phyloP scores from a whole-genome alignment of 2,329 filamentous ascomycete genomes.

The Tolypocladium pustulatum region DNA sequence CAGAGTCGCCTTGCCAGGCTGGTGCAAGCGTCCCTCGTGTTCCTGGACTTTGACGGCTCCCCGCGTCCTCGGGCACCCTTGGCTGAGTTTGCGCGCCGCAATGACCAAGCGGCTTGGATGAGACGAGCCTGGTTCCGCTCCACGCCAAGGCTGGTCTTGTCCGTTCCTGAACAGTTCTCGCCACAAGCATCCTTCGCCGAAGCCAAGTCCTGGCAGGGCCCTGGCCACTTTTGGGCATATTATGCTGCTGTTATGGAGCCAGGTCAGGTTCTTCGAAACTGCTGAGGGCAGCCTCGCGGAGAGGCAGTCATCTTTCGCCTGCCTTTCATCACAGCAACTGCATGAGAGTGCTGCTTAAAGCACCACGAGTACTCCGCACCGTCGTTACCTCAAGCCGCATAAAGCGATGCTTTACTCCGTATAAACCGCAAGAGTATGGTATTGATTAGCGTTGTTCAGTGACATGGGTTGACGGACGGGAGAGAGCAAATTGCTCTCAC shows the following conservation, averaged over 20 bases:
- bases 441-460: no score
- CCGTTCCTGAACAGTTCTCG: not conserved
- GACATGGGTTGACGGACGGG: not conserved
- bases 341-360: not conserved
- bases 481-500: not conserved
- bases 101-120: not conserved
- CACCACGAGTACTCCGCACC: not conserved
- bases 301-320: not conserved
- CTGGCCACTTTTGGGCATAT: not conserved
- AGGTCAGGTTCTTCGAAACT: not conserved
- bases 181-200: not conserved
- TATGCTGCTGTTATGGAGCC: not conserved
- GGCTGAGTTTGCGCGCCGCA: not conserved
- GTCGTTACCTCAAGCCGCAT: not conserved
- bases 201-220: not conserved
- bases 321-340: not conserved
- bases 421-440: no score
- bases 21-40: not conserved
- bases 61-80: not conserved
- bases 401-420: no score
- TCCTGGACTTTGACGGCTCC: not conserved
- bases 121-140: not conserved
- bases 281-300: not conserved
- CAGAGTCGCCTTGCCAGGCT: not conserved
- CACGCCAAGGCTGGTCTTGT: not conserved